Evolutionary conservation across 2,329 filamentous ascomycete genomes (phyloP).

Genomic region (Paradendryphiella salina): DNA sequence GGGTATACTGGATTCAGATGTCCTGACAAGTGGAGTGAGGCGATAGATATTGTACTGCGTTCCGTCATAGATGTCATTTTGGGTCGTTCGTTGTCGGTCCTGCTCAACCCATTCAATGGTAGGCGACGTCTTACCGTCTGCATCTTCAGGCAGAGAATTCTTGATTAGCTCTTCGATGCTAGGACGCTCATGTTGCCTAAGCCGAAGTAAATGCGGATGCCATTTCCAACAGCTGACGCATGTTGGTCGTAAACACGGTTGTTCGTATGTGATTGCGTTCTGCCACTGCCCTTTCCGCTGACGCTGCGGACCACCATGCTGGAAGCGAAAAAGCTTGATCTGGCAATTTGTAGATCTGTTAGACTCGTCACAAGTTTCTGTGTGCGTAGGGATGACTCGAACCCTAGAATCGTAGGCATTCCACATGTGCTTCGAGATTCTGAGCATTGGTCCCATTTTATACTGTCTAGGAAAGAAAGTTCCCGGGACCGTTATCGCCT

Average conservation of each 20-base stretch:
- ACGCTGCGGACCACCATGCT: conserved; percentile 20
- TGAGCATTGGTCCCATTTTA: conserved; percentile 9
- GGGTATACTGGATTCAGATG: not conserved
- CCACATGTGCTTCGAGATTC: conserved; percentile 18
- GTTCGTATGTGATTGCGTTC: conserved; percentile 13
- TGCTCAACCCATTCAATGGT: not conserved
- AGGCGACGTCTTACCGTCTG: not conserved
- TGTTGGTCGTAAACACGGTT: conserved; percentile 19
- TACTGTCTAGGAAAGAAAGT: not conserved
- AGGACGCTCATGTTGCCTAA: too few relatives aligned
- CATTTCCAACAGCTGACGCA: conserved; percentile 22
- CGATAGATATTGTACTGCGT: not conserved
- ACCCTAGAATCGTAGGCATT: conserved; percentile 2
- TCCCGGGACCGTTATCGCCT: not conserved
- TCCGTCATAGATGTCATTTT: not conserved
- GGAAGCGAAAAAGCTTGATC: conserved; percentile 18
- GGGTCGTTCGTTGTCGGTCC: not conserved
- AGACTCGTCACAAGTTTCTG: not conserved
- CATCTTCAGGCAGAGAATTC: not conserved
- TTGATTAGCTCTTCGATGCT: too few relatives aligned
- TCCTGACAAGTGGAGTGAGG: too few relatives aligned
- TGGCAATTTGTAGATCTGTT: conserved; percentile 16
- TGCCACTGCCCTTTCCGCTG: conserved; percentile 3
- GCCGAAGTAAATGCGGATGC: conserved; percentile 14
- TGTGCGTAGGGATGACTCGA: not conserved